Evolutionary conservation across 2,329 filamentous ascomycete genomes (phyloP), one percentile per base, ranked within the genome.

Genomic region (Fusarium stilboides): DNA sequence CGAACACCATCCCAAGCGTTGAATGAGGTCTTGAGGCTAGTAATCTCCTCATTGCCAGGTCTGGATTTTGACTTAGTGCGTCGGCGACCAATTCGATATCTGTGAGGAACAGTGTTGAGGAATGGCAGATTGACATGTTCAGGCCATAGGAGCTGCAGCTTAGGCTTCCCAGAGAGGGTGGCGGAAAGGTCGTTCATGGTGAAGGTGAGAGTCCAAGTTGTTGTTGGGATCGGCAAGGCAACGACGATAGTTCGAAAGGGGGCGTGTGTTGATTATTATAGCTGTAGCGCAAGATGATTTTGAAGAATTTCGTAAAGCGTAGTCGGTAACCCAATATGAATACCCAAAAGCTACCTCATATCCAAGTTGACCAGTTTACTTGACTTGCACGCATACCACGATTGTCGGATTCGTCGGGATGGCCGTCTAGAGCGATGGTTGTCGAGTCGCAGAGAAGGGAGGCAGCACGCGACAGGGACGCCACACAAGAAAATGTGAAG

Each of bases 1-100:
- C 89, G 88, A 65, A 98, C 80, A 14, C 94, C 94, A 76, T 97
- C 91, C 74, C 87, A 84, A 7, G 93, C 91, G 71, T 92, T 94
- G 80, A 94, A 92, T 1, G 94, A 97, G 17, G 90, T 94, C 80
- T 97, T 88, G 57, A 98, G 85, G 31, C 86, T 86, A 51, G 93
- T 88, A 75, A 98, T 88, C 68, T 91, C 91, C 51, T 92, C 79
- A 44, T 76, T 73, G 43, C 77, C 77, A 19, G 75, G 73, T 65
- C 79, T 80, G 14, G 80, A 79, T 74, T 81, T 81, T 59, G 80
- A 80, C 47, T 80, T 77, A 49, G 76, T 76, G 46, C 81, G 79
- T 49, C 75, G 77, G 39, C 81, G 80, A 56, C 78, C 77, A 62
- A 77, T 75, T 63, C 79, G 77, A 69, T 81, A 82, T 65, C 80